Base-by-base conservation (phyloP, 2,329 filamentous ascomycete genomes). In the Setomelanomma holmii region DNA sequence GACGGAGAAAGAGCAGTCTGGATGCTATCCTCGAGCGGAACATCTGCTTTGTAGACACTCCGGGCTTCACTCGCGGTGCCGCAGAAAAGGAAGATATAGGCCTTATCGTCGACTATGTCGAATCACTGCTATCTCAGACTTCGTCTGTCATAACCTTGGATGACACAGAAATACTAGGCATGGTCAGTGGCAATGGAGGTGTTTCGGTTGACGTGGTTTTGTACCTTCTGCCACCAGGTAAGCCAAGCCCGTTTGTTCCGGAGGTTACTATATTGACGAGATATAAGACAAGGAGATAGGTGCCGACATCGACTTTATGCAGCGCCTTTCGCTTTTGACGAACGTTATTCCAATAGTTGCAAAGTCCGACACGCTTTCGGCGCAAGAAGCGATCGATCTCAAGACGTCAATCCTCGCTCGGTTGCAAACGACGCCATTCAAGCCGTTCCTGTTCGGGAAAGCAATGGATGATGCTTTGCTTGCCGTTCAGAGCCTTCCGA, bases 1-100 rank as follows among this genome's bases (percentile, higher is more conserved):
- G 84, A 40, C 82, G 86, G 67, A 83, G 78, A 23, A 76, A 89
- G 64, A 93, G 89, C 66, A 78, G 86, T 45, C 86, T 87, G 6
- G 92, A 95, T 58, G 84, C 86, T 19, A 84, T 97, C 34, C 78
- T 98, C 40, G 93, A 98, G 69, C 85, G 93, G 23, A 99, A 99
- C 68, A 77, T 99, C 4, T 96, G 91, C 73, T 97, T 99, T 69
- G 87, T 97, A 51, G 93, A 98, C 76, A 93, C 90, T 2, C 86
- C 89, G 10, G 87, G 87, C 11, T 86, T 85, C 72, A 77, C 56
- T 4, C 58, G 77, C 71, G 58, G 81, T 80, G 40, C 79, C 78
- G 53, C 54, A 19, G 55, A 50, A 35, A 40, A 55, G 24, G 67
- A 62, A 5, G 60, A 66, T 17, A 65, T 61, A 38, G 61, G 58